Evolutionary conservation across 2,329 filamentous ascomycete species (phyloP), one percentile per base, ranked within the genome.

Genomic region (Fusarium scirpi): DNA sequence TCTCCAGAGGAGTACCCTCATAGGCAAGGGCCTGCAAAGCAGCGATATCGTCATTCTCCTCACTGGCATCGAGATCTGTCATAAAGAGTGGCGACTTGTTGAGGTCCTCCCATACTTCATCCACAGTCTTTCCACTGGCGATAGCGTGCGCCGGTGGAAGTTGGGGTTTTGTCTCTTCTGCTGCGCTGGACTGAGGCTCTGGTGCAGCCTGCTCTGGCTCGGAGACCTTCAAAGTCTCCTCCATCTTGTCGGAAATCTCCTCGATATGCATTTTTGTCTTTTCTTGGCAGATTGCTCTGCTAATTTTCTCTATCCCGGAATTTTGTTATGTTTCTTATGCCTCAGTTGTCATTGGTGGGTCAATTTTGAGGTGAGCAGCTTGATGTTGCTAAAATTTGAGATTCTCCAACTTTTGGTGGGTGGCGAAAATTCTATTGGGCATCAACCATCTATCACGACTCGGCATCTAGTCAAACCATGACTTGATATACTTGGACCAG

Each of bases 11-110:
- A 11, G 94, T 94, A 22, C 96, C 97, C 82, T 99, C 96, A 78
- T 98, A 97, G 30, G 94, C 93, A 41, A 99, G 84, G 1, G 96
- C 95, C 78, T 93, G 92, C 65, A 99, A 86, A 1, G 96, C 97
- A 74, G 97, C 94, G 1, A 97, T 85, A 72, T 92, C 90, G 67
- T 91, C 85, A 77, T 97, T 97, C 71, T 97, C 92, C 74, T 91
- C 85, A 76, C 97, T 97, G 70, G 95, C 92, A 75, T 93, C 93
- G 34, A 98, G 86, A 72, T 93, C 91, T 30, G 94, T 98, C 96
- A 99, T 99, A 85, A 99, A 99, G 40, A 99, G 87, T 9, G 96
- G 96, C 32, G 85, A 87, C 77, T 85, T 84, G 78, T 88, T 88
- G 44, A 90, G 80, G 51, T 89, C 87, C 12, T 84, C 84, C 60